phyloP scores from a whole-genome alignment of 345 rosid genomes.

The Anacardium occidentale region DNA sequence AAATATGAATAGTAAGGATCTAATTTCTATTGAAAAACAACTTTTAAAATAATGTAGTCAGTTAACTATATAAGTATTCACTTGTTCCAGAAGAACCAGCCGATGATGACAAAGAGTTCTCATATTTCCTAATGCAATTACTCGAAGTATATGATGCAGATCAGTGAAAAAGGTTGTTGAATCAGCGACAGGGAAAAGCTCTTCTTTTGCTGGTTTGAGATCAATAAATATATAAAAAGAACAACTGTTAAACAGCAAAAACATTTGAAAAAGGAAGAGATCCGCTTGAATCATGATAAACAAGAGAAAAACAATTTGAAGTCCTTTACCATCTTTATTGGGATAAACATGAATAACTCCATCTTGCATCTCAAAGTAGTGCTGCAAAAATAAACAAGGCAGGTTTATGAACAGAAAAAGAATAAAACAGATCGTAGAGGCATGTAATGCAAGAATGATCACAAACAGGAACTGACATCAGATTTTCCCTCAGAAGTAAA shows the following conservation, averaged over 20 bases:
- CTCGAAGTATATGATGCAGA: constrained; percentile 78
- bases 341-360: constrained; percentile 93
- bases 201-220: constrained; percentile 55
- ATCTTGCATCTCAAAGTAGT: constrained; percentile 89
- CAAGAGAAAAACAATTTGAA: constrained; percentile 4
- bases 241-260: not conserved
- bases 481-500: constrained; percentile 74
- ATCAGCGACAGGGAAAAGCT: constrained; percentile 87
- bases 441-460: not conserved
- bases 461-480: constrained; percentile 49
- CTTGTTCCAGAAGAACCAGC: constrained; percentile 93
- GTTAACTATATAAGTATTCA: constrained; percentile 23
- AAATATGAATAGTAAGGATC: constrained; percentile 15
- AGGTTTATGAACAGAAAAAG: constrained; percentile 15
- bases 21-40: constrained; percentile 2
- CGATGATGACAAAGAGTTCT: constrained; percentile 93
- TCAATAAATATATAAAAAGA: constrained; percentile 12
- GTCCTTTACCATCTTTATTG: constrained; percentile 66
- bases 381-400: constrained; percentile 48
- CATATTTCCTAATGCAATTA: constrained; percentile 88
- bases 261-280: not conserved
- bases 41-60: constrained; percentile 8
- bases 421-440: not conserved
- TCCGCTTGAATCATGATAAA: constrained; percentile 3
- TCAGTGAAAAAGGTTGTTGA: constrained; percentile 93